Conservation (phyloP, 2,329 filamentous ascomycete species). For the Elsinoe ampelina region DNA sequence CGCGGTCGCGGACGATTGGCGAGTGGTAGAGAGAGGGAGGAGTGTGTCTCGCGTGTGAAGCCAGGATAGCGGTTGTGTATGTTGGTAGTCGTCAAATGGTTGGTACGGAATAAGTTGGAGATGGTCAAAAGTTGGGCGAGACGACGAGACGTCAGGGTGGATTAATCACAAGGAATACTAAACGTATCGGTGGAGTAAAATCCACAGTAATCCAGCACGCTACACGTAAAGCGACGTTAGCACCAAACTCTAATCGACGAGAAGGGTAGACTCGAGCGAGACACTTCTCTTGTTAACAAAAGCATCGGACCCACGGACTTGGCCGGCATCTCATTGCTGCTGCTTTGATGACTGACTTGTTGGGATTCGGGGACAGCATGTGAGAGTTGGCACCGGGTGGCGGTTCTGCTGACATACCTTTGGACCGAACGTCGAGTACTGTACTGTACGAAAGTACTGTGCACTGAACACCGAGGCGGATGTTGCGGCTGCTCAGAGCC, state of each 20-base stretch:
- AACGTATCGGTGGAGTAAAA: not conserved
- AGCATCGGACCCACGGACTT: not conserved
- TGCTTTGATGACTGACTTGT: no score
- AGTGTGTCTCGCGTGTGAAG: constrained; percentile 36
- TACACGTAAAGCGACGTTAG: constrained; percentile 4
- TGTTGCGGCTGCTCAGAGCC: no score
- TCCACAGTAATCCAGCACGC: not conserved
- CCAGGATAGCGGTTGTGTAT: constrained; percentile 28
- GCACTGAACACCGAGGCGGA: no score
- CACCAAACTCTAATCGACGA: not conserved
- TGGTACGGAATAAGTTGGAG: not conserved
- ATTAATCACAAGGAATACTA: not conserved
- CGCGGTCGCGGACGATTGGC: constrained; percentile 39
- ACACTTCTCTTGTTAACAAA: not conserved
- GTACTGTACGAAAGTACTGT: no score
- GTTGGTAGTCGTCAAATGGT: not conserved
- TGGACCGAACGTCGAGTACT: no score
- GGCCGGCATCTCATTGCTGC: not conserved
- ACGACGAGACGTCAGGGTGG: constrained; percentile 2
- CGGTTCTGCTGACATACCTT: no score
- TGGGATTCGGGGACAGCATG: not conserved
- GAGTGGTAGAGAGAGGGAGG: constrained; percentile 45
- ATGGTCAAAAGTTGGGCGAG: not conserved
- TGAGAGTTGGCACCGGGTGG: no score
- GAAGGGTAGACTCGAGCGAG: not conserved